phyloP scores from a whole-genome alignment of 345 rosid species.

The Syzygium grande region DNA sequence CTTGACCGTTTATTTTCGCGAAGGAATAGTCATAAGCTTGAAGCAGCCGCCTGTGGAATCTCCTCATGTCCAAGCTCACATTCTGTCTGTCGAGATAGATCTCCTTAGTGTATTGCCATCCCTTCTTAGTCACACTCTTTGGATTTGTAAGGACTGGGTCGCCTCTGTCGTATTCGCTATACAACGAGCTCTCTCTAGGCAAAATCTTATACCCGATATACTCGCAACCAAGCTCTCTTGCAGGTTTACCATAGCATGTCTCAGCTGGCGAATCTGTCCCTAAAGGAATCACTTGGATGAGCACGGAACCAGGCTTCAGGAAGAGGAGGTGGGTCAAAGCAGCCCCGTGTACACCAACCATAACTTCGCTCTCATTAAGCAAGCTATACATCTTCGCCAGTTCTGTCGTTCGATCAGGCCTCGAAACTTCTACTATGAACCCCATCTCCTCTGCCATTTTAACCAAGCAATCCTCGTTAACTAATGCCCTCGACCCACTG shows the following conservation, averaged over 20 bases:
- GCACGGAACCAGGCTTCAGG: conserved; percentile 59
- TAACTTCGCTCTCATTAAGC: conserved; percentile 58
- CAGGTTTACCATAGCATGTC: conserved; percentile 68
- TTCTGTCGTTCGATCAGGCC: conserved; percentile 48
- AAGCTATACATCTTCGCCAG: conserved; percentile 51
- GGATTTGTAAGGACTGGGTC: conserved; percentile 68
- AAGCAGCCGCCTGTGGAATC: conserved; percentile 48
- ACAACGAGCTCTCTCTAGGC: conserved; percentile 63
- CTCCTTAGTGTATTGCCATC: conserved; percentile 70
- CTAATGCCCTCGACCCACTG: conserved; percentile 56
- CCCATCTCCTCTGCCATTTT: conserved; percentile 54
- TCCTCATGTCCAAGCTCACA: conserved; percentile 42
- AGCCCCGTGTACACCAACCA: conserved; percentile 88
- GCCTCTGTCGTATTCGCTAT: conserved; percentile 33
- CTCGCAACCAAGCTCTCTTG: conserved; percentile 62
- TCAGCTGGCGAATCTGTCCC: conserved; percentile 86
- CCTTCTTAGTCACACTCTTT: conserved; percentile 38
- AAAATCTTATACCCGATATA: conserved; percentile 51
- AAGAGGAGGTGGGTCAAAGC: conserved; percentile 87
- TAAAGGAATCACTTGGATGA: conserved; percentile 66
- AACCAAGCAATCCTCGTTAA: conserved; percentile 47
- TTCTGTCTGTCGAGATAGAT: conserved; percentile 68
- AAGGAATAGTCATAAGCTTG: conserved; percentile 35
- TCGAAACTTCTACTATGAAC: conserved; percentile 40
- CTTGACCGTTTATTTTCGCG: conserved; percentile 6